phyloP scores from a whole-genome alignment of 805 yeast genomes.

The Monosporozyma servazzii region DNA sequence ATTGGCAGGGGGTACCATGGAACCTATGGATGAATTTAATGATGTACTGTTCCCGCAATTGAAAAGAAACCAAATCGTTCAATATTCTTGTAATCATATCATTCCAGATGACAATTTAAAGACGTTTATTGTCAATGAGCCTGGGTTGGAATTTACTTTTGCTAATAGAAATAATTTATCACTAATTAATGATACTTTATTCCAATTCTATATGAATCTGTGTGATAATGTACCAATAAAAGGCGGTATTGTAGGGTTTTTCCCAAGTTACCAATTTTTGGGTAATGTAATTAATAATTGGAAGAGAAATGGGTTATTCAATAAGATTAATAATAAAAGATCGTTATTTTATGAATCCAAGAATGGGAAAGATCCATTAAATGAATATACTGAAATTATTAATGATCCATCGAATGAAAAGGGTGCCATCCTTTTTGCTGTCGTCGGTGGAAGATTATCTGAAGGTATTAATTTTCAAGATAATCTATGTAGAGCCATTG shows the following conservation, averaged over 20 bases:
- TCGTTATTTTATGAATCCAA: conserved; percentile 48
- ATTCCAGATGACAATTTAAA: conserved; percentile 61
- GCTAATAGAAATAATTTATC: conserved; percentile 42
- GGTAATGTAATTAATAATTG: conserved; percentile 43
- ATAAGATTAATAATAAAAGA: conserved; percentile 34
- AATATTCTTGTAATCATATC: conserved; percentile 74
- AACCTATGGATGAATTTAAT: conserved; percentile 66
- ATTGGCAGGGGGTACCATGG: conserved; percentile 94
- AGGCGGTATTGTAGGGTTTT: conserved; percentile 71
- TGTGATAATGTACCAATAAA: conserved; percentile 37
- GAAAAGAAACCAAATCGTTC: conserved; percentile 33
- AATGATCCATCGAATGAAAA: conserved; percentile 8
- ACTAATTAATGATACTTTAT: conserved; percentile 37
- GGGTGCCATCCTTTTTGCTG: conserved; percentile 70
- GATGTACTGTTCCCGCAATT: conserved; percentile 58
- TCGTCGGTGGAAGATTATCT: conserved; percentile 86
- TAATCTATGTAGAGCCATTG: conserved; percentile 75
- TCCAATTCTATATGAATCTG: conserved; percentile 30
- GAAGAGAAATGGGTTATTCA: conserved; percentile 34
- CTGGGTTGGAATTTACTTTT: conserved; percentile 57
- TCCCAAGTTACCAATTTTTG: conserved; percentile 76
- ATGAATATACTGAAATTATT: conserved; percentile 42
- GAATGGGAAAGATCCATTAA: conserved; percentile 39
- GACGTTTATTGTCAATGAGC: conserved; percentile 42
- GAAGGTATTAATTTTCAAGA: conserved; percentile 92